Base-by-base conservation (phyloP, 805 yeast species). In the Barnettozyma siamensis region DNA sequence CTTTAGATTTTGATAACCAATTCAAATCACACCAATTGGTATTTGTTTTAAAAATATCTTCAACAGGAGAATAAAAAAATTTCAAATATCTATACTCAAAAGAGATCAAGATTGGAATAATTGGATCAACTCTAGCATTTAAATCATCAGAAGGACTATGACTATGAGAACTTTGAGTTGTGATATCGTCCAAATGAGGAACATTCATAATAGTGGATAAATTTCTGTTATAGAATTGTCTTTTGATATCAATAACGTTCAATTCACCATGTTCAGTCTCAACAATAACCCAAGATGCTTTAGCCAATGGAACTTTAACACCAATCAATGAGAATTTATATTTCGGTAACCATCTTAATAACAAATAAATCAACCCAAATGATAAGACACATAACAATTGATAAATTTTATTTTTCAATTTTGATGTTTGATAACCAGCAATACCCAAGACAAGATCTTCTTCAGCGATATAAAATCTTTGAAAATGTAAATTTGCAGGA, bases 261-360 rank as follows among this genome's bases (percentile, higher is more conserved):
- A 93, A 70, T 52, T 88, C 95, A 16, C 97, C 98, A 69, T 78
- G 83, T 59, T 89, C 97, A 51, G 88, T 94, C 63, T 93, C 99
- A 19, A 93, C 72, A 15, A 88, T 95, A 13, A 89, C 83, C 93
- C 96, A 87, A 54, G 88, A 95, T 26, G 96, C 83, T 46, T 74
- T 73, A 1, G 88, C 96, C 46, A 93, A 66, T 0, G 94, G 83
- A 4, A 75, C 70, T 23, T 70, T 67, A 16, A 64, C 62, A 6
- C 95, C 96, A 68, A 75, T 71, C 47, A 86, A 62, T 41, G 70
- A 70, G 38, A 93, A 76, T 47, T 85, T 70, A 58, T 78, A 78
- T 35, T 79, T 69, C 0, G 98, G 98, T 35, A 87, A 58, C 99
- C 99, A 93, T 49, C 96, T 69, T 46, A 88, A 62, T 1, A 84